Evolutionary conservation across 1,284 basidiomycete species (phyloP).

Genomic region (Rhodotorula sp.): DNA sequence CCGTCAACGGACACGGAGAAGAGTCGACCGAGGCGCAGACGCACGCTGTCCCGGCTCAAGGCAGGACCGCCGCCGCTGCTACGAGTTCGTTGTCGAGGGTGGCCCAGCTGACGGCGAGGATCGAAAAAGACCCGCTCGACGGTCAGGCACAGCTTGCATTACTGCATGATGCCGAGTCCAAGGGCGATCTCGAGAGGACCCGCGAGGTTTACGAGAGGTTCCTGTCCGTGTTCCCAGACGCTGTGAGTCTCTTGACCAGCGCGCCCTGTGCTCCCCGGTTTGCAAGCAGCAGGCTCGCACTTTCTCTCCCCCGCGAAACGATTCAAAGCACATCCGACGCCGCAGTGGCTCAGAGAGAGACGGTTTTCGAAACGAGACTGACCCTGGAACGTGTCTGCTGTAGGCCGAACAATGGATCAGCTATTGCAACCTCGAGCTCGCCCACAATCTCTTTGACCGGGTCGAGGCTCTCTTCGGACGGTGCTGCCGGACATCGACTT

Average conservation of each 20-base stretch:
- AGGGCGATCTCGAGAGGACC: constrained; percentile 66
- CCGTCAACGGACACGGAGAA: background rate
- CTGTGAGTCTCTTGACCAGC: constrained; percentile 55
- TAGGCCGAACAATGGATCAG: constrained; percentile 52
- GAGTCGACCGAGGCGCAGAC: constrained; percentile 9
- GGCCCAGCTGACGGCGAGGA: constrained; percentile 44
- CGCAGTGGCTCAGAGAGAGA: background rate
- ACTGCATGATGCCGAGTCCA: constrained; percentile 64
- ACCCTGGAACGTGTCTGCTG: background rate
- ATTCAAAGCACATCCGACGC: background rate
- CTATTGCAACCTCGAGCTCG: constrained; percentile 62
- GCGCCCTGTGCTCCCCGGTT: background rate
- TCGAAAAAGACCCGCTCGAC: constrained; percentile 60
- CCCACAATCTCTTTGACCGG: constrained; percentile 65
- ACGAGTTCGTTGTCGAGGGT: constrained; percentile 40
- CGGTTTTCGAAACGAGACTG: background rate
- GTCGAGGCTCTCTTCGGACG: constrained; percentile 76
- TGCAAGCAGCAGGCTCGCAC: background rate
- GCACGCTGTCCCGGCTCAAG: too few species aligned
- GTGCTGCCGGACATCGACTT: constrained; percentile 75
- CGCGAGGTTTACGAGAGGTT: constrained; percentile 70
- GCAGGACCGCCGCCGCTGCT: background rate
- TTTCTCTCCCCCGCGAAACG: too few species aligned
- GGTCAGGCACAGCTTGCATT: constrained; percentile 68
- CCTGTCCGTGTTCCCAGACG: constrained; percentile 73